These are phyloP conservation scores for Schoenoplectus triqueter DNA, from an alignment of 202 grass and related monocot species.

Conservation along the genomic window DNA sequence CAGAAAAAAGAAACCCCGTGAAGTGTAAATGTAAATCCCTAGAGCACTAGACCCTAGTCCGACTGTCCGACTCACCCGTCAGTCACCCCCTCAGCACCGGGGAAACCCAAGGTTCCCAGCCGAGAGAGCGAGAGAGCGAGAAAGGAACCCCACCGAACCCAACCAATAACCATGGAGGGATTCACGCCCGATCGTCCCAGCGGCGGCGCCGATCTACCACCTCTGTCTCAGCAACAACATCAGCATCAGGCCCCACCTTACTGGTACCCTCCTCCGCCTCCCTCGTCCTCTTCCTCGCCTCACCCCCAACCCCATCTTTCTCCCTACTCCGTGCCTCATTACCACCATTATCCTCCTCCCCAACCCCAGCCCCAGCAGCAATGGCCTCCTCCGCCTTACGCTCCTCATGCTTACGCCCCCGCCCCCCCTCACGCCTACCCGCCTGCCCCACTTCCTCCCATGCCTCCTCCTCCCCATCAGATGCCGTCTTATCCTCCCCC, in stretches of 20 bases:
- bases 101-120: no score
- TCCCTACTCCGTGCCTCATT: constrained; percentile 19
- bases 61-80: background rate
- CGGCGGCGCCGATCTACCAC: background rate
- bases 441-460: background rate
- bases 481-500: constrained; percentile 38
- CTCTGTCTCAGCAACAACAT: background rate
- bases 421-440: background rate
- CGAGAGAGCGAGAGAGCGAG: constrained; percentile 17
- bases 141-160: background rate
- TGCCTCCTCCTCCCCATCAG: constrained; percentile 16
- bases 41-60: background rate
- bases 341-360: constrained; percentile 32
- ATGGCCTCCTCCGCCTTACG: constrained; percentile 37
- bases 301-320: background rate
- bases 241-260: constrained; percentile 15
- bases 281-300: background rate
- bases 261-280: constrained; percentile 38
- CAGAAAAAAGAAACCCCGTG: background rate
- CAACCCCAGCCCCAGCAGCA: constrained; percentile 12
- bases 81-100: no score
- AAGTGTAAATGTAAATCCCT: background rate
- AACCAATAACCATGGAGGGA: constrained; percentile 11
- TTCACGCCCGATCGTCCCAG: background rate
- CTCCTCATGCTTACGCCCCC: background rate